A percentile compares a stretch with the other conserved stretches of the same genome.
Conservation (phyloP, 2,329 filamentous ascomycete genomes). For the Westerdykella aurantiaca region DNA sequence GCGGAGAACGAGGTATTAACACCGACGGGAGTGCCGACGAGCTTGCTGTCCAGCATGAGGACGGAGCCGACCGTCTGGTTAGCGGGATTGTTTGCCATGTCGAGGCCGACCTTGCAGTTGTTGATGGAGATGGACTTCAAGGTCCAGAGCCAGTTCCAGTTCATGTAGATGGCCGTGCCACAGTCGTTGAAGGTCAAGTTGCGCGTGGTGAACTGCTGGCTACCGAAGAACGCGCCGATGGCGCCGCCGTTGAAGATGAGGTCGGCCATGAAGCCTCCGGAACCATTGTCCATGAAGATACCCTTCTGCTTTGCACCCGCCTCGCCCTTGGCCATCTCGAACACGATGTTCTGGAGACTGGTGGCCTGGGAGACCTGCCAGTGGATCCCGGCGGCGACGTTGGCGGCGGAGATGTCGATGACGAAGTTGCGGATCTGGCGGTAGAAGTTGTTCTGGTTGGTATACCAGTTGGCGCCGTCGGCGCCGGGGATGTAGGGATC, state of each 20-base stretch:
- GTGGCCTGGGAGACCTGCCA: conserved; percentile 65
- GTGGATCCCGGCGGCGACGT: conserved; percentile 50
- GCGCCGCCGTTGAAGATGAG: conserved; percentile 56
- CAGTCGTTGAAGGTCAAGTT: conserved; percentile 48
- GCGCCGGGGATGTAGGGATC: conserved; percentile 72
- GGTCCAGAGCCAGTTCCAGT: conserved; percentile 52
- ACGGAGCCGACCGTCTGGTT: conserved; percentile 80
- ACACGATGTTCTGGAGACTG: conserved; percentile 57
- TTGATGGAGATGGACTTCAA: conserved; percentile 44
- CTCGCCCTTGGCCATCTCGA: conserved; percentile 48
- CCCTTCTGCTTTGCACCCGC: conserved; percentile 50
- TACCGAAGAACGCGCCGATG: conserved; percentile 56
- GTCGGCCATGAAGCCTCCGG: conserved; percentile 56
- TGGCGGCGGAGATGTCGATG: conserved; percentile 43
- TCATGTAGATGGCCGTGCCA: conserved; percentile 48
- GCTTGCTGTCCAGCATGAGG: conserved; percentile 71
- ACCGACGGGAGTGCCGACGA: conserved; percentile 69
- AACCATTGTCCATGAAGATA: conserved; percentile 56
- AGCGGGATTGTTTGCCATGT: conserved; percentile 50
- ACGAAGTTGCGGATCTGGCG: conserved; percentile 51
- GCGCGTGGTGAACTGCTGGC: conserved; percentile 56
- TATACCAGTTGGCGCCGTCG: conserved; percentile 46
- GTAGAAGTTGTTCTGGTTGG: conserved; percentile 53
- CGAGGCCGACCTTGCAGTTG: conserved; percentile 44
- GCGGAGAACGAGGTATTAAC: conserved; percentile 72